Conservation (phyloP, 2,329 filamentous ascomycete genomes). For the Diatrype stigma region DNA sequence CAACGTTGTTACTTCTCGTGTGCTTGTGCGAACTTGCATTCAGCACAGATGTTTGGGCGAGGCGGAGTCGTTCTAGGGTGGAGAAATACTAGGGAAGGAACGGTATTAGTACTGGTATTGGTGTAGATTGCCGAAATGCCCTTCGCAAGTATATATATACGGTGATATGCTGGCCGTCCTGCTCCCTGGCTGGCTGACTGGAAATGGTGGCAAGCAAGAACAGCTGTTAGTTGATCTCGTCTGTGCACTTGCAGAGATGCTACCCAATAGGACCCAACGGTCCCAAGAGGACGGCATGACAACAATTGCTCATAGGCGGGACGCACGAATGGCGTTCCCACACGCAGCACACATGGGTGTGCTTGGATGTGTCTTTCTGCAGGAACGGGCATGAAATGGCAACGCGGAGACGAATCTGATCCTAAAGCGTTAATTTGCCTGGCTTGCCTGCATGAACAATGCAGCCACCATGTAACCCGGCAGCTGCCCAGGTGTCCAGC, state of each 20-base stretch:
- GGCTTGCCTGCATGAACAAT: slow-evolving; percentile 8
- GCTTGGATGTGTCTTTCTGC: slow-evolving; percentile 18
- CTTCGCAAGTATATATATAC: not conserved
- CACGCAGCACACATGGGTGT: too few relatives aligned
- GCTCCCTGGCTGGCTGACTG: too few relatives aligned
- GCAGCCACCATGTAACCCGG: slow-evolving; percentile 4
- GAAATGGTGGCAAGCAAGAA: not conserved
- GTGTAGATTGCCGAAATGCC: too few relatives aligned
- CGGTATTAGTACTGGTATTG: slow-evolving; percentile 13
- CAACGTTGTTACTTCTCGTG: slow-evolving; percentile 4
- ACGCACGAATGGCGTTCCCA: not conserved
- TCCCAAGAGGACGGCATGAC: not conserved
- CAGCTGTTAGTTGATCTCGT: too few relatives aligned
- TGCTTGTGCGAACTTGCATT: slow-evolving; percentile 9
- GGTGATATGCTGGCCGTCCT: slow-evolving; percentile 1
- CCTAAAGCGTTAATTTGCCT: slow-evolving; percentile 15
- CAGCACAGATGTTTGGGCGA: slow-evolving; percentile 43
- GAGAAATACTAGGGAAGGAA: slow-evolving; percentile 50
- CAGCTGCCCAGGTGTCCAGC: too few relatives aligned
- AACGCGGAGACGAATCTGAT: slow-evolving; percentile 14
- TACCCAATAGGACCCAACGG: not conserved
- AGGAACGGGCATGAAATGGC: slow-evolving; percentile 17
- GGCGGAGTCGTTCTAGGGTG: slow-evolving; percentile 53
- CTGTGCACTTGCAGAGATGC: not conserved
- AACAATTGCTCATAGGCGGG: not conserved